Conservation (phyloP, 371 early-diverging fungal genomes). For the Paraphysoderma sedebokerense region DNA sequence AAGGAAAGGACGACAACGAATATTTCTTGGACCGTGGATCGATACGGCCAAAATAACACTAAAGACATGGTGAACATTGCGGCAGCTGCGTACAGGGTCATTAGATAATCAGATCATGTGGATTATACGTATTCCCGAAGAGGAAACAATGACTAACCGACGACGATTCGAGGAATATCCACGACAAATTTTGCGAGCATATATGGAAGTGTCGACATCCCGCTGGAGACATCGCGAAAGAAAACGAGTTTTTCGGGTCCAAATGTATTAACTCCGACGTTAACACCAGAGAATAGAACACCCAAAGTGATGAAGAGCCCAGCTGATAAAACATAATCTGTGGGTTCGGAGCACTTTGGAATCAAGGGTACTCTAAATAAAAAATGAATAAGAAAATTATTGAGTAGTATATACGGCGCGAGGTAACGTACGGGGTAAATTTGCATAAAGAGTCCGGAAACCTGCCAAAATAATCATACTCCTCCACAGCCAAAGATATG, state of each 20-base stretch:
- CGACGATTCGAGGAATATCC: constrained; percentile 24
- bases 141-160: too few relatives aligned
- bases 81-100: background rate
- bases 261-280: constrained; percentile 21
- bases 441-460: constrained; percentile 7
- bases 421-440: constrained; percentile 1
- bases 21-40: background rate
- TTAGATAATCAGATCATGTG: background rate
- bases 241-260: constrained; percentile 29
- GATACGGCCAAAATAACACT: constrained; percentile 2
- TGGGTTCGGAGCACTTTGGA: constrained; percentile 2
- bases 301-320: background rate
- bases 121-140: background rate
- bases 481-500: constrained; percentile 15
- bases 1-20: constrained; percentile 6
- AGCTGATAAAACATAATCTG: constrained; percentile 4
- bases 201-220: constrained; percentile 25
- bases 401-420: too few relatives aligned
- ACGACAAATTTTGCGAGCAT: constrained; percentile 30
- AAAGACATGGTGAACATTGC: constrained; percentile 1
- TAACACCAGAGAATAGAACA: constrained; percentile 19
- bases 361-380: background rate
- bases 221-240: constrained; percentile 29
- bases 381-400: too few relatives aligned
- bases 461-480: constrained; percentile 6